Conservation (phyloP, 1,284 basidiomycete species). For the Ceratobasidium sp. region DNA sequence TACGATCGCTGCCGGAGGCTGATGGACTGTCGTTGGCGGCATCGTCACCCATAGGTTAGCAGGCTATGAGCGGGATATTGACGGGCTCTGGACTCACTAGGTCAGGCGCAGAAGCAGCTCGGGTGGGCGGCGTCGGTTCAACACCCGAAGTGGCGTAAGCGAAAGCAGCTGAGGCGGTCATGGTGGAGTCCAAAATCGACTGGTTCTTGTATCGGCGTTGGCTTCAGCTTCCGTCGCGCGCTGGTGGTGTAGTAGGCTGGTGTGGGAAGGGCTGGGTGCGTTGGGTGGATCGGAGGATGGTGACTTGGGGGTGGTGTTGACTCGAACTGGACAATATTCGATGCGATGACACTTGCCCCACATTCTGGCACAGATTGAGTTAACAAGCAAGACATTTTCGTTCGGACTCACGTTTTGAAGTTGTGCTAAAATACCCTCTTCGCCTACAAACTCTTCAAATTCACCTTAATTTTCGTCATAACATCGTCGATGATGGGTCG, state of each 20-base stretch:
- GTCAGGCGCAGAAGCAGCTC: no score
- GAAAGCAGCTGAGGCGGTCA: no score
- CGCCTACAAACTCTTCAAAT: conserved; percentile 71
- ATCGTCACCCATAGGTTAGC: no score
- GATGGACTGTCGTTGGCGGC: no score
- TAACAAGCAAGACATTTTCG: background rate
- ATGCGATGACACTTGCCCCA: conserved; percentile 65
- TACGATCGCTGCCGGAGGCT: no score
- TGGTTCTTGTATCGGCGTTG: no score
- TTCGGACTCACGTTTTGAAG: conserved; percentile 59
- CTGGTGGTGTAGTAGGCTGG: conserved; percentile 48
- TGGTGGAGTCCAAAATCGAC: no score
- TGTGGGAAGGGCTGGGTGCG: conserved; percentile 48
- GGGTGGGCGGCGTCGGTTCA: no score
- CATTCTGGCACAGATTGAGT: conserved; percentile 56
- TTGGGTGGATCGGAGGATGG: conserved; percentile 47
- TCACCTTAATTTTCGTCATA: conserved; percentile 64
- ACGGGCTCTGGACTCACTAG: no score
- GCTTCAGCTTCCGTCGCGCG: no score
- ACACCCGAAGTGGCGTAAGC: no score
- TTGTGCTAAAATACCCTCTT: conserved; percentile 64
- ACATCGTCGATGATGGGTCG: conserved; percentile 69
- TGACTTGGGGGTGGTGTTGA: conserved; percentile 48
- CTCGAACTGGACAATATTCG: conserved; percentile 65
- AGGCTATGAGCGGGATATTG: no score